Evolutionary conservation across 1,139 yeast genomes (phyloP), one percentile per base, ranked within the genome.

Genomic region (Arxiozyma bovina): DNA sequence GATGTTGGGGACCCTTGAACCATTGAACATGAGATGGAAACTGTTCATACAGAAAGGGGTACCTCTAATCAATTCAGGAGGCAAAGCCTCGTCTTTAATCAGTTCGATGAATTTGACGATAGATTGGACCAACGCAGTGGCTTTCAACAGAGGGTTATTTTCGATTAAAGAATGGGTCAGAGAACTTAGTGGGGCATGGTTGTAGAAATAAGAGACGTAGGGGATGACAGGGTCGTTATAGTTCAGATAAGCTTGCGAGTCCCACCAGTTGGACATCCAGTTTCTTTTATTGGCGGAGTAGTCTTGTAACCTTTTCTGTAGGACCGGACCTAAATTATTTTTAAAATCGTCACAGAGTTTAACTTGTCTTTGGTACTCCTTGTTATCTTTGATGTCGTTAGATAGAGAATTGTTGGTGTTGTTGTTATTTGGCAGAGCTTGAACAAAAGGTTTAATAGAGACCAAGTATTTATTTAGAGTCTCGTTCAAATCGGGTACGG

Each of bases 261-360:
- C 96, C 99, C 99, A 93, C 78, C 86, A 89, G 58, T 82, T 86
- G 54, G 88, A 82, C 66, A 93, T 79, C 99, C 99, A 93, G 72
- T 93, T 93, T 68, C 88, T 84, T 53, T 71, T 74, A 55, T 68
- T 73, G 61, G 82, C 79, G 45, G 94, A 84, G 63, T 81, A 81
- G 34, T 78, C 74, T 47, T 73, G 68, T 55, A 93, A 77, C 61
- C 93, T 79, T 54, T 74, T 61, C 69, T 93, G 98, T 60, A 93
- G 78, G 43, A 72, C 72, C 50, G 80, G 81, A 46, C 95, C 96
- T 55, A 75, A 75, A 18, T 89, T 87, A 44, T 74, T 71, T 56
- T 81, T 71, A 64, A 93, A 90, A 53, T 83, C 86, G 56, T 81
- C 77, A 53, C 90, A 87, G 25, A 82, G 78, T 42, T 74, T 67